These are phyloP conservation scores for Lyophyllum atratum DNA, from an alignment of 768 basidiomycete genomes.

Conservation along the genomic window DNA sequence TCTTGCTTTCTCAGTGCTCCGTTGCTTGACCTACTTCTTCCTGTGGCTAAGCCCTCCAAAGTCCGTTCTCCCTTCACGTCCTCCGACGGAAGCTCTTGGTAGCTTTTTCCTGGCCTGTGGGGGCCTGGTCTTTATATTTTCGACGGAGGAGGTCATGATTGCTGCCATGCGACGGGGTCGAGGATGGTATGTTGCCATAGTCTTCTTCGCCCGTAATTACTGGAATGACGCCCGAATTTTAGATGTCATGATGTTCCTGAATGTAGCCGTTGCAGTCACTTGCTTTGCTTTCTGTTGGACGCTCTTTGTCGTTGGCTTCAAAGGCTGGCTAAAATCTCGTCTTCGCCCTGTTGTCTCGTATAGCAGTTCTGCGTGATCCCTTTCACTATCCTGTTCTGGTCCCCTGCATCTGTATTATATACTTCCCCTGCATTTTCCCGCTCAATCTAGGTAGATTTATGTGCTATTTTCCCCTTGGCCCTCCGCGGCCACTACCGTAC, in stretches of 20 bases:
- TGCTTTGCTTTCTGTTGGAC: conserved; percentile 89
- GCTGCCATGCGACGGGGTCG: conserved; percentile 90
- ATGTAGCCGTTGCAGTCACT: conserved; percentile 82
- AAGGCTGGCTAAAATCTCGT: conserved; percentile 72
- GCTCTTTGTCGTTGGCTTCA: conserved; percentile 71
- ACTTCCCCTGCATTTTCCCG: not conserved
- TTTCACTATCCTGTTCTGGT: not conserved
- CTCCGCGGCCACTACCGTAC: conserved; percentile 3
- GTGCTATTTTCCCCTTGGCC: conserved; percentile 1
- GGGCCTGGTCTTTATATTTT: conserved; percentile 87
- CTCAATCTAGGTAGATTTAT: conserved; percentile 5
- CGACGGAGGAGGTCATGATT: conserved; percentile 85
- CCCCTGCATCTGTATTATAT: conserved; percentile 8
- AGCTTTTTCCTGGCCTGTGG: conserved; percentile 88
- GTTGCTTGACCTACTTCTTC: conserved; percentile 93
- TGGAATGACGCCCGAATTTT: not conserved
- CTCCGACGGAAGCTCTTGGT: conserved; percentile 90
- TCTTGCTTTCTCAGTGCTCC: conserved; percentile 71
- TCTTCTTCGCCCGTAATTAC: not conserved
- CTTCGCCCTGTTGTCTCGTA: conserved; percentile 30
- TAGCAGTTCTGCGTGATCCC: conserved; percentile 22
- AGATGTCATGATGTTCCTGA: conserved; percentile 92
- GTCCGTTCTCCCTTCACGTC: conserved; percentile 86
- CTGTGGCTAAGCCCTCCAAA: conserved; percentile 84
- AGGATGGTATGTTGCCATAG: conserved; percentile 60